Base-by-base conservation (phyloP, 768 basidiomycete species). In the Leccinellum luteum region DNA sequence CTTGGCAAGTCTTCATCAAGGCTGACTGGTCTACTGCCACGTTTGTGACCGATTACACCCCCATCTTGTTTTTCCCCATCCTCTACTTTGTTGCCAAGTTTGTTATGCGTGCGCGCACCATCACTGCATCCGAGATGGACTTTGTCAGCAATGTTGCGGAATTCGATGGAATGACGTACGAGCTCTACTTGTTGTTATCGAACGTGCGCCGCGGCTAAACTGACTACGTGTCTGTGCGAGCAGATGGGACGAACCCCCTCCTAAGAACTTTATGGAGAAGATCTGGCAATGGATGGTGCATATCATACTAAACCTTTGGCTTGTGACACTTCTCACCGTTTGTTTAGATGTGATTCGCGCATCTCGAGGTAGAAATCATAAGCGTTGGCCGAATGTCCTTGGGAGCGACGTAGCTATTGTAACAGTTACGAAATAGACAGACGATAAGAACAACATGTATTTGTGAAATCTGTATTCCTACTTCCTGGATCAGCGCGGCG, bases 381-480 rank as follows among this genome's bases (percentile, higher is more conserved):
- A 8, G 23, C 28, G 8, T 85, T 66, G 87, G 73, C 61, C 86
- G 67, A 3, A 68, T 59, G 1, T 54, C 52, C 55, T 68, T 68
- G 57, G 67, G 59, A 7, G 47, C 44, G 1, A 65, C 63, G 50
- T 68, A 63, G 51, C 63, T 69, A 31, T 10, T 10, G 9, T 7
- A 4, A 35, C 12, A 1, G 9, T 0, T 52, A 19, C 14, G 13
- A n/a, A 27, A 28, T 4, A 5, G 27, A n/a, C 9, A 5, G 9
- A 38, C 25, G 13, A 41, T 41, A n/a, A 14, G 6, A 25, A 54
- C 48, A 53, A 25, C 38, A 77, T 81, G 17, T 57, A 82, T 81
- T 79, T 79, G 32, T 74, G 70, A 56, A 81, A 62, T 17, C 88
- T 91, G 69, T 92, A 89, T 59, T 90, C 90, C 38, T 87, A 69